Evolutionary conservation across 2,329 filamentous ascomycete species (phyloP).

Genomic region (Aspergillus proliferans): DNA sequence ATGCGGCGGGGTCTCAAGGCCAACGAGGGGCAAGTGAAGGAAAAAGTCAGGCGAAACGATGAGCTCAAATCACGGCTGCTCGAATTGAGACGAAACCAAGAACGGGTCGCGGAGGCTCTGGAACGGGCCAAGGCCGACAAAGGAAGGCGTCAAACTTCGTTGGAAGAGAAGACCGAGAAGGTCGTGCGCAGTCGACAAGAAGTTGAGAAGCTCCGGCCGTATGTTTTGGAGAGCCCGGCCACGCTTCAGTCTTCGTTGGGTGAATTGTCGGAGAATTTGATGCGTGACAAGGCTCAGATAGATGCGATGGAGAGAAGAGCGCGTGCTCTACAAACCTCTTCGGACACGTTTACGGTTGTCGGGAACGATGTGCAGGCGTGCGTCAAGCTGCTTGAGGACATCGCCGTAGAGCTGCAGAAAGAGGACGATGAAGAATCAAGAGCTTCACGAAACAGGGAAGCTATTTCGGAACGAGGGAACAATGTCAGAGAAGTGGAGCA

Average conservation of each 20-base stretch:
- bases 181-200: constrained; percentile 69
- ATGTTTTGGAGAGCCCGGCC: constrained; percentile 81
- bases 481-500: constrained; percentile 89
- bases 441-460: constrained; percentile 76
- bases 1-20: constrained; percentile 73
- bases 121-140: constrained; percentile 80
- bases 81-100: constrained; percentile 74
- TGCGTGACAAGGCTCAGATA: constrained; percentile 73
- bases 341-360: constrained; percentile 81
- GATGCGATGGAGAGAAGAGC: constrained; percentile 79
- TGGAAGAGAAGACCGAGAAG: constrained; percentile 47
- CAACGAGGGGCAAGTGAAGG: constrained; percentile 73
- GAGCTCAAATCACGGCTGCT: constrained; percentile 76
- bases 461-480: constrained; percentile 78
- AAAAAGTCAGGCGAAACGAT: constrained; percentile 80
- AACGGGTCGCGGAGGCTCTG: constrained; percentile 72
- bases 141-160: constrained; percentile 59
- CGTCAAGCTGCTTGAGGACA: constrained; percentile 83
- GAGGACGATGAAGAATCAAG: constrained; percentile 85
- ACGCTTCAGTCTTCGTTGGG: constrained; percentile 74
- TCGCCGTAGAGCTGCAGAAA: constrained; percentile 73
- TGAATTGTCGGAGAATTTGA: constrained; percentile 73
- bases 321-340: constrained; percentile 85
- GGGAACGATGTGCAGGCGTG: constrained; percentile 79
- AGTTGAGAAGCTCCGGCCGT: constrained; percentile 81